A percentile compares a stretch with the other conserved stretches of the same genome.
Conservation (phyloP, 2,329 filamentous ascomycete genomes). For the Penicillium sp. region DNA sequence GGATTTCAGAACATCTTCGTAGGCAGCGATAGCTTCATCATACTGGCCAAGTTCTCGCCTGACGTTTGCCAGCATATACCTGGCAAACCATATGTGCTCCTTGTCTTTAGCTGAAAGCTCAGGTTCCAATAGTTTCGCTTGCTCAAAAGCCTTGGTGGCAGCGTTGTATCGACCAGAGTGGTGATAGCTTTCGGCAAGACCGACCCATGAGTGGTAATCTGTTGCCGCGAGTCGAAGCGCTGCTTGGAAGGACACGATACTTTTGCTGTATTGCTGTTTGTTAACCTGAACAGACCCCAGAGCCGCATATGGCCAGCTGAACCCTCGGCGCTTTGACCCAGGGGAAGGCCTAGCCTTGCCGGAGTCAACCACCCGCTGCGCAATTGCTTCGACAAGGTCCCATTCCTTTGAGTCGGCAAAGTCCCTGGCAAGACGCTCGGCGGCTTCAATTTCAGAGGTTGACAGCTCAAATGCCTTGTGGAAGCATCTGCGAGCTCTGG, state of each 20-base stretch:
- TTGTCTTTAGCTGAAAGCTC: slow-evolving; percentile 52
- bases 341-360: slow-evolving; percentile 86
- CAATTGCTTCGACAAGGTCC: slow-evolving; percentile 92
- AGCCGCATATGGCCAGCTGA: slow-evolving; percentile 95
- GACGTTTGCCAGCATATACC: slow-evolving; percentile 95
- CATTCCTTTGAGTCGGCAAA: slow-evolving; percentile 92
- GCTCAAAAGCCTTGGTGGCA: slow-evolving; percentile 85
- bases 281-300: slow-evolving; percentile 93
- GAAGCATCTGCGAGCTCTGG: slow-evolving; percentile 85
- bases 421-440: slow-evolving; percentile 76
- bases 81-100: slow-evolving; percentile 86
- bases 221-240: slow-evolving; percentile 78
- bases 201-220: slow-evolving; percentile 95
- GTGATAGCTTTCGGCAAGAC: slow-evolving; percentile 95
- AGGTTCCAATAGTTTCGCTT: slow-evolving; percentile 74
- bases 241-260: slow-evolving; percentile 87
- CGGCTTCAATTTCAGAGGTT: slow-evolving; percentile 77
- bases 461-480: slow-evolving; percentile 96
- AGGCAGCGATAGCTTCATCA: slow-evolving; percentile 74
- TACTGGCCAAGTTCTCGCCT: slow-evolving; percentile 89
- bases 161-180: slow-evolving; percentile 90
- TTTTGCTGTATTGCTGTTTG: slow-evolving; percentile 83
- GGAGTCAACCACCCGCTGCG: slow-evolving; percentile 89
- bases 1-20: slow-evolving; percentile 66
- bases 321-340: slow-evolving; percentile 86